A percentile compares a stretch with the other conserved stretches of the same genome.
phyloP scores from a whole-genome alignment of 208 protist genomes.

The Leishmania tropica region DNA sequence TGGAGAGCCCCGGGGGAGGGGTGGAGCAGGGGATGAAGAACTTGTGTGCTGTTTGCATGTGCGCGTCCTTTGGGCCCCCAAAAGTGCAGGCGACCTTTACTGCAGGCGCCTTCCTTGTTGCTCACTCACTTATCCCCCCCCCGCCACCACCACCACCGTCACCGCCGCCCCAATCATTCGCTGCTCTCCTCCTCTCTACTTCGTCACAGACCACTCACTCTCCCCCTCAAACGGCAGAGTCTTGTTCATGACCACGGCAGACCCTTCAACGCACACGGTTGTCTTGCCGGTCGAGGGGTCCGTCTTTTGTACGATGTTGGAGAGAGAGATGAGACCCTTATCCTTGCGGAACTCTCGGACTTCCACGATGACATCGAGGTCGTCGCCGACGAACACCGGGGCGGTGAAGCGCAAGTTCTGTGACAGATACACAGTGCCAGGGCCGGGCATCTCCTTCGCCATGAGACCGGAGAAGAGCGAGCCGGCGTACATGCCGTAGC shows the following conservation, averaged over 20 bases:
- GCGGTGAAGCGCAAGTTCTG: constrained; percentile 82
- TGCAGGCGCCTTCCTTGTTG: neutral
- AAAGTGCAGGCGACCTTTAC: neutral
- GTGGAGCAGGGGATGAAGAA: neutral
- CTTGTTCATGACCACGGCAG: constrained; percentile 86
- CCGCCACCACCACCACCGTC: too few relatives aligned
- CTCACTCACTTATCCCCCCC: neutral
- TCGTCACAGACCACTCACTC: constrained; percentile 66
- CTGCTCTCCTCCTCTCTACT: constrained; percentile 16
- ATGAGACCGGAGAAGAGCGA: constrained; percentile 86
- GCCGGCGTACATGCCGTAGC: constrained; percentile 80
- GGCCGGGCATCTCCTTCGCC: constrained; percentile 77
- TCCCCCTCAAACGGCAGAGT: constrained; percentile 76
- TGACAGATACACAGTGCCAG: constrained; percentile 82
- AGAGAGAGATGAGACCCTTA: constrained; percentile 67
- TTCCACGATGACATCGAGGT: constrained; percentile 64
- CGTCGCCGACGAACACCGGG: constrained; percentile 79
- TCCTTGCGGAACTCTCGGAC: constrained; percentile 71
- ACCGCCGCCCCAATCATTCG: neutral
- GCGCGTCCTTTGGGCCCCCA: neutral
- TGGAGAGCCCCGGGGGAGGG: neutral
- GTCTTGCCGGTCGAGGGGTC: constrained; percentile 46
- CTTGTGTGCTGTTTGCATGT: neutral
- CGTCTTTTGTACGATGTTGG: constrained; percentile 61
- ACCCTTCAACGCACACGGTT: constrained; percentile 74